A percentile compares a stretch with the other conserved stretches of the same genome.
These are phyloP conservation scores for Phyllosticta citribraziliensis DNA, from an alignment of 2,329 filamentous ascomycete genomes.

Conservation along the genomic window DNA sequence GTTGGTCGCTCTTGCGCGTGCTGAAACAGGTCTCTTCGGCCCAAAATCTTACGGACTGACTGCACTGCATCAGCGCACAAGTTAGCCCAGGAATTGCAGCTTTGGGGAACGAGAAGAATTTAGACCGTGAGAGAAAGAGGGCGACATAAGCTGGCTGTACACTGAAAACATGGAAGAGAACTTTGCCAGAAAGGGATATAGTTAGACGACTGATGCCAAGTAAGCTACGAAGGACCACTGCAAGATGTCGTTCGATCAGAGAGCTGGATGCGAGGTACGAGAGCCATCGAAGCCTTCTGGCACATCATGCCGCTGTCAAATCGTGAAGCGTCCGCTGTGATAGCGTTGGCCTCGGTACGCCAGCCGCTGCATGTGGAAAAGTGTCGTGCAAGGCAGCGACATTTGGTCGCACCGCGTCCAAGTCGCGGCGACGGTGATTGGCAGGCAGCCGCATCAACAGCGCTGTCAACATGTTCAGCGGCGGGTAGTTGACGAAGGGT, in stretches of 20 bases:
- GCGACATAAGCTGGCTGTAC: no score
- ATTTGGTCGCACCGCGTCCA: background rate
- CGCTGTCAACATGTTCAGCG: background rate
- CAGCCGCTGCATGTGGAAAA: background rate
- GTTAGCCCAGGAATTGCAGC: no score
- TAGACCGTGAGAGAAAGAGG: no score
- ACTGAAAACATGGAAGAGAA: no score
- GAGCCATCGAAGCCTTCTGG: background rate
- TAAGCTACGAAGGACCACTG: background rate
- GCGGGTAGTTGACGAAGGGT: background rate
- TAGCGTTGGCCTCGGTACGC: background rate
- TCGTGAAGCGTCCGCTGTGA: background rate
- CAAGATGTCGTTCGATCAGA: background rate
- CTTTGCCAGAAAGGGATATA: background rate
- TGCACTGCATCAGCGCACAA: background rate
- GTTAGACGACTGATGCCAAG: background rate
- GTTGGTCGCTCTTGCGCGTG: background rate
- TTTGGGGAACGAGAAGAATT: no score
- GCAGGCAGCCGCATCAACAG: background rate
- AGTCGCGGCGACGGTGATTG: background rate
- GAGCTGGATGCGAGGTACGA: background rate
- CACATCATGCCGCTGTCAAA: background rate
- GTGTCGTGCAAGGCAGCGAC: background rate
- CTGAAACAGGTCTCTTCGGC: background rate
- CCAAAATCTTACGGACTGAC: background rate